A percentile compares a stretch with the other conserved stretches of the same genome.
These are phyloP conservation scores for Phytophthora melonis DNA, from an alignment of 352 stramenopile species.

Conservation along the genomic window DNA sequence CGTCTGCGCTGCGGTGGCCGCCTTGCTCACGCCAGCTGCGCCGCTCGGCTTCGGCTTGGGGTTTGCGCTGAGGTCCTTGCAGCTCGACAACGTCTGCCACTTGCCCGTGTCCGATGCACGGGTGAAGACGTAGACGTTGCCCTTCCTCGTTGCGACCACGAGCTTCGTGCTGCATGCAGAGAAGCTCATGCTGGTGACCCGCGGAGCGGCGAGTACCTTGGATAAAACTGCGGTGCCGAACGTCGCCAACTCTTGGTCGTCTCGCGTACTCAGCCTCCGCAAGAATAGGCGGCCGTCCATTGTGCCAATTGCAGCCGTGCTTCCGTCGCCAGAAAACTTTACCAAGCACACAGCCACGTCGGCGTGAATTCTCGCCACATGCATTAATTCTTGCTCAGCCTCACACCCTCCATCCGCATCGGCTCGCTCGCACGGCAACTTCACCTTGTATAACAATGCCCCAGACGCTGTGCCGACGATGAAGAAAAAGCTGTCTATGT, in stretches of 20 bases:
- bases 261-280: constrained; percentile 22
- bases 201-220: constrained; percentile 56
- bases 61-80: constrained; percentile 46
- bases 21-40: constrained; percentile 15
- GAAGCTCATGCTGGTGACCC: constrained; percentile 67
- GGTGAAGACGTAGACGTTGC: constrained; percentile 68
- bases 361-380: constrained; percentile 30
- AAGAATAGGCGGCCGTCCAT: constrained; percentile 68
- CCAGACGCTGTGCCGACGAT: constrained; percentile 49
- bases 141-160: constrained; percentile 64
- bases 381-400: not conserved
- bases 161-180: constrained; percentile 39
- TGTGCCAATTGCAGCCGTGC: constrained; percentile 48
- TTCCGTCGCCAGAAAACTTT: constrained; percentile 46
- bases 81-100: constrained; percentile 44
- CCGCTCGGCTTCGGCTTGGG: constrained; percentile 45
- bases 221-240: constrained; percentile 42
- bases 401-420: not conserved
- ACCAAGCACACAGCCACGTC: constrained; percentile 53
- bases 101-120: not conserved
- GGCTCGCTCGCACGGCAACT: not conserved
- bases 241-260: constrained; percentile 1
- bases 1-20: constrained; percentile 50
- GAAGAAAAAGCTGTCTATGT: constrained; percentile 24
- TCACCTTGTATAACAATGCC: constrained; percentile 43